Evolutionary conservation across 2,329 filamentous ascomycete genomes (phyloP).

Genomic region (Rugonectria rugulosa): DNA sequence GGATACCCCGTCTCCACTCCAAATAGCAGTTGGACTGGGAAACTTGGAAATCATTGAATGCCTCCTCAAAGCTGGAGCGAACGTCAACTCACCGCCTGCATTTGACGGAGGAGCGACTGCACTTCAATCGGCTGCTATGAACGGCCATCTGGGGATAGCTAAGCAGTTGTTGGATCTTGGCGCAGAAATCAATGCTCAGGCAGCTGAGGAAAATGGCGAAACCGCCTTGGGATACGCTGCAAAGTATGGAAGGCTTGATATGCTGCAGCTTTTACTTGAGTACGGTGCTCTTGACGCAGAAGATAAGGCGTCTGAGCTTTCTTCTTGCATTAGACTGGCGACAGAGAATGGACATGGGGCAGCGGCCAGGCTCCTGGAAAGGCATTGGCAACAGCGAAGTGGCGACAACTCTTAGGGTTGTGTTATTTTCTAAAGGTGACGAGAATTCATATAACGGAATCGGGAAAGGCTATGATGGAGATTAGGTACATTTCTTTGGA

Average conservation of each 20-base stretch:
- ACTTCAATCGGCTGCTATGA: background rate
- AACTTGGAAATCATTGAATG: background rate
- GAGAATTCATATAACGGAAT: too few relatives aligned
- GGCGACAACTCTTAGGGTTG: too few relatives aligned
- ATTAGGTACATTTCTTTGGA: too few relatives aligned
- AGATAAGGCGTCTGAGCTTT: background rate
- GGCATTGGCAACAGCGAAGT: too few relatives aligned
- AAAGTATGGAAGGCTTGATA: slow-evolving; percentile 4
- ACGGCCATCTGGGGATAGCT: background rate
- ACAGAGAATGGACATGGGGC: rapidly evolving
- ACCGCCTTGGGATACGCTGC: slow-evolving; percentile 12
- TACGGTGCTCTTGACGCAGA: background rate
- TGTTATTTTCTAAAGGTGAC: too few relatives aligned
- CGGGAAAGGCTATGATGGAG: too few relatives aligned
- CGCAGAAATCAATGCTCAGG: background rate
- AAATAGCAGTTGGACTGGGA: background rate
- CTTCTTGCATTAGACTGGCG: background rate
- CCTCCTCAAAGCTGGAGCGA: background rate
- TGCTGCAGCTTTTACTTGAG: background rate
- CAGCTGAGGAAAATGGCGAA: rapidly evolving
- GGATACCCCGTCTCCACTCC: background rate
- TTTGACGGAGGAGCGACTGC: background rate
- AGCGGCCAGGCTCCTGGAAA: background rate
- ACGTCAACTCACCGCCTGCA: background rate
- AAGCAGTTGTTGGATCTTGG: slow-evolving; percentile 4